Evolutionary conservation across 2,329 filamentous ascomycete genomes (phyloP), one percentile per base, ranked within the genome.

Genomic region (Colletotrichum sp.): DNA sequence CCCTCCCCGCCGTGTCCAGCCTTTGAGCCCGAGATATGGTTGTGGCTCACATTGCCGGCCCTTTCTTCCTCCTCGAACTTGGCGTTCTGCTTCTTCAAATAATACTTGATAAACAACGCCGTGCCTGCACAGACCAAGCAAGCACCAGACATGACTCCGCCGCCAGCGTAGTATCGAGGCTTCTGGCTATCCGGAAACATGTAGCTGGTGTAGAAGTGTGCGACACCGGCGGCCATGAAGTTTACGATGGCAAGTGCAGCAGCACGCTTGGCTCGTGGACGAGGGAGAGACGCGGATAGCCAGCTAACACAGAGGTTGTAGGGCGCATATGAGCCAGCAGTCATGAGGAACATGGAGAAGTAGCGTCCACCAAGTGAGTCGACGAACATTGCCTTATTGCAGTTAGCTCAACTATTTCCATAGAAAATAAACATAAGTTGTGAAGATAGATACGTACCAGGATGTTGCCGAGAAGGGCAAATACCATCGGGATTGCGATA

Each of bases 401-500:
- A 44, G 52, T 69, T 13, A 68, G 36, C 36, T 32, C 44, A 21
- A 21, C 3, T 21, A 0, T 8, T 1, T 30, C 16, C 18, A 16
- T 2, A 21, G 28, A 24, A 36, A 1, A 28, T 10, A 6, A 16
- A 16, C 8, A 0, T 1, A 15, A n/a, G 2, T 13, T 21, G 0
- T 15, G 32, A 1, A 1, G 3, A 18, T 1, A 3, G 18, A 12
- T 1, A 8, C 34, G 2, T 60, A 72, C 69, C 30, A 72, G 13
- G 8, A 72, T 36, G 30, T 72, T 72, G 1, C 68, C 78, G 63
- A 64, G 60, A 92, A 84, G 49, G 86, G 88, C 13, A 92, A 72
- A 72, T 16, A 72, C 44, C 69, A 72, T 85, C 0, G 92, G 91
- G 0, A 90, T 78, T 0, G 87, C 86, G 68, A 93, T 89, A 79